phyloP scores from a whole-genome alignment of 2,329 filamentous ascomycete species.

The Colletotrichum sojae region DNA sequence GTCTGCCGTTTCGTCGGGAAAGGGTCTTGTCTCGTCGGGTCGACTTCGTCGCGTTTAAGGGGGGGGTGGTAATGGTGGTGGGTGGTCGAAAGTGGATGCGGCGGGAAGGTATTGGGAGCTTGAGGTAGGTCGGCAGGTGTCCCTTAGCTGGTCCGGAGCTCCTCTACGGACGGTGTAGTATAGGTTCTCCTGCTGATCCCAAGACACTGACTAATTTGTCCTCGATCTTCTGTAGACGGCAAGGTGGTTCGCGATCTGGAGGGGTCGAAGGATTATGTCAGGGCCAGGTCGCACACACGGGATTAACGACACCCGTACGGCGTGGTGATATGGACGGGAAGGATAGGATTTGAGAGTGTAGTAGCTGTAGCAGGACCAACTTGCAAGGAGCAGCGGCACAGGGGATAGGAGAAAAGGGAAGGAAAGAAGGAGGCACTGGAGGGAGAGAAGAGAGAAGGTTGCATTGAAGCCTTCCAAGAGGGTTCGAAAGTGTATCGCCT shows the following conservation, averaged over 20 bases:
- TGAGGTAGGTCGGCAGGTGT: neutral
- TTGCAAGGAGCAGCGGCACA: neutral
- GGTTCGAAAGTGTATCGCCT: conserved; percentile 33
- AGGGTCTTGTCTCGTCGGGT: conserved; percentile 20
- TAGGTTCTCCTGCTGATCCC: too few relatives aligned
- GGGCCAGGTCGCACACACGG: neutral
- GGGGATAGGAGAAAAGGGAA: neutral
- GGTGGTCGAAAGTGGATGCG: conserved; percentile 10
- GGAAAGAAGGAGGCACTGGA: neutral
- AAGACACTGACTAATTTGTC: neutral
- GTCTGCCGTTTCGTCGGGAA: conserved; percentile 23
- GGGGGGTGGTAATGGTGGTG: conserved; percentile 5
- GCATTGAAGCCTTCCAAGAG: conserved; percentile 38
- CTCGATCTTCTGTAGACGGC: neutral
- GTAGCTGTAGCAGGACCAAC: neutral
- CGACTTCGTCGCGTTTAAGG: conserved; percentile 20
- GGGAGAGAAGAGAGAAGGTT: conserved; percentile 13
- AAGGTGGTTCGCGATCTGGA: conserved; percentile 7
- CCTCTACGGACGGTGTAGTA: neutral
- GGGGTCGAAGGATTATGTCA: conserved; percentile 29
- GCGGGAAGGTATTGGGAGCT: conserved; percentile 10
- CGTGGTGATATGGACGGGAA: too few relatives aligned
- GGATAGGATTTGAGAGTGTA: too few relatives aligned
- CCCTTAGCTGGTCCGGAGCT: conserved; percentile 5
- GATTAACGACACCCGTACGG: neutral